A percentile compares a stretch with the other conserved stretches of the same genome.
These are phyloP conservation scores for Barbatosphaeria neglecta DNA, from an alignment of 495 filamentous ascomycete species.

Conservation along the genomic window DNA sequence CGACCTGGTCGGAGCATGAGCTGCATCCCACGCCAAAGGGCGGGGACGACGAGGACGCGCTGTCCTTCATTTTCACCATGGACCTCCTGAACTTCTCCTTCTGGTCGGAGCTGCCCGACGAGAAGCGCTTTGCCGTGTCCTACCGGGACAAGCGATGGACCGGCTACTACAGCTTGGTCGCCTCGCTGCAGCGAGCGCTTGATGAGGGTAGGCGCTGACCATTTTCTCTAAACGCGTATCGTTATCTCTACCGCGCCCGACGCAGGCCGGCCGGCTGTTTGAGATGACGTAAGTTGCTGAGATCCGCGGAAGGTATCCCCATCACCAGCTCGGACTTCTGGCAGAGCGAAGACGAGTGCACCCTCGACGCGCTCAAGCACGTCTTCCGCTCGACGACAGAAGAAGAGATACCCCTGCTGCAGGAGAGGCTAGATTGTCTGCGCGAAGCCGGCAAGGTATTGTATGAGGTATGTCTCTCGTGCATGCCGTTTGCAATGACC, in stretches of 20 bases:
- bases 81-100: slow-evolving; percentile 95
- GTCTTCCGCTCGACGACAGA: slow-evolving; percentile 80
- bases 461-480: slow-evolving; percentile 65
- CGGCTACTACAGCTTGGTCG: slow-evolving; percentile 91
- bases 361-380: slow-evolving; percentile 56
- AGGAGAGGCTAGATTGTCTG: slow-evolving; percentile 67
- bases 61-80: slow-evolving; percentile 93
- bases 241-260: no score
- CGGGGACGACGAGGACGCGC: slow-evolving; percentile 61
- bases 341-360: slow-evolving; percentile 65
- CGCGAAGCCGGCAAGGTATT: slow-evolving; percentile 77
- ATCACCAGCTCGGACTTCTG: slow-evolving; percentile 86
- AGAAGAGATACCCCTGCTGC: slow-evolving; percentile 76
- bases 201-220: slow-evolving; percentile 58
- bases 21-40: slow-evolving; percentile 77
- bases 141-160: slow-evolving; percentile 78
- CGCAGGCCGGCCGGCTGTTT: neutral
- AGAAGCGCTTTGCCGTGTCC: slow-evolving; percentile 63
- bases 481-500: no score
- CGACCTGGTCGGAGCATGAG: slow-evolving; percentile 77
- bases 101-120: slow-evolving; percentile 60
- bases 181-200: slow-evolving; percentile 70
- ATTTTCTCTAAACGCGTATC: no score
- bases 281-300: neutral
- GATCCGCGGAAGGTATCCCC: slow-evolving; percentile 51